Conservation (phyloP, 352 stramenopile species). For the Bremia lactucae region DNA sequence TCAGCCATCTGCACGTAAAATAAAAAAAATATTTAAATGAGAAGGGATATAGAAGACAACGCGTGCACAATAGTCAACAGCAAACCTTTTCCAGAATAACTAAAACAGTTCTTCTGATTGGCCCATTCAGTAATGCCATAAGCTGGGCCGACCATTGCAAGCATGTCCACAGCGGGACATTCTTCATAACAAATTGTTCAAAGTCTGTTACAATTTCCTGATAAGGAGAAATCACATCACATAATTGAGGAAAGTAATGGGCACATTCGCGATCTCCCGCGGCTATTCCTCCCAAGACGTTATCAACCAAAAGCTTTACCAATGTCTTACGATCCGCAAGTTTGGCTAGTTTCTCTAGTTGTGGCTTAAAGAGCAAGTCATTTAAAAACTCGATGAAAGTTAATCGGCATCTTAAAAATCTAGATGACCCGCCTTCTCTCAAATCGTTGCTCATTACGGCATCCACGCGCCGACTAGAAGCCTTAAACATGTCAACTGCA, state of each 20-base stretch:
- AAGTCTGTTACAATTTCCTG: constrained; percentile 35
- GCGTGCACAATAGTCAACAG: background rate
- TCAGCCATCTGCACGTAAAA: constrained; percentile 44
- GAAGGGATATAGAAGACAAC: background rate
- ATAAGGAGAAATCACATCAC: constrained; percentile 46
- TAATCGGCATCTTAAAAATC: constrained; percentile 34
- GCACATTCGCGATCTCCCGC: constrained; percentile 49
- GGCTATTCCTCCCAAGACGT: constrained; percentile 55
- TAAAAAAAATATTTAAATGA: constrained; percentile 2
- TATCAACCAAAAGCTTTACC: constrained; percentile 38
- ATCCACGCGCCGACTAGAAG: constrained; percentile 23
- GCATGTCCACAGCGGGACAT: constrained; percentile 70
- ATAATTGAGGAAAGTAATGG: constrained; percentile 68
- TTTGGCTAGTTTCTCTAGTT: constrained; percentile 23
- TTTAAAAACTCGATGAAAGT: constrained; percentile 68
- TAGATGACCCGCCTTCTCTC: background rate
- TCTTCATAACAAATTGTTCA: constrained; percentile 29
- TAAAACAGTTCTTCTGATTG: constrained; percentile 45
- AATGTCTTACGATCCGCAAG: constrained; percentile 32
- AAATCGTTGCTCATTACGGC: background rate
- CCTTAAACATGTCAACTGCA: constrained; percentile 50
- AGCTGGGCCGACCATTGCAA: constrained; percentile 69
- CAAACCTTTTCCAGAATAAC: constrained; percentile 62
- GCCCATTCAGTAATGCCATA: constrained; percentile 53
- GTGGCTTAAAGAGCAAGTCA: constrained; percentile 40